Percentiles rank a stretch among this genome's conserved stretches.
These are phyloP conservation scores for Syzygium jambos DNA, from an alignment of 345 rosid species.

Conservation along the genomic window DNA sequence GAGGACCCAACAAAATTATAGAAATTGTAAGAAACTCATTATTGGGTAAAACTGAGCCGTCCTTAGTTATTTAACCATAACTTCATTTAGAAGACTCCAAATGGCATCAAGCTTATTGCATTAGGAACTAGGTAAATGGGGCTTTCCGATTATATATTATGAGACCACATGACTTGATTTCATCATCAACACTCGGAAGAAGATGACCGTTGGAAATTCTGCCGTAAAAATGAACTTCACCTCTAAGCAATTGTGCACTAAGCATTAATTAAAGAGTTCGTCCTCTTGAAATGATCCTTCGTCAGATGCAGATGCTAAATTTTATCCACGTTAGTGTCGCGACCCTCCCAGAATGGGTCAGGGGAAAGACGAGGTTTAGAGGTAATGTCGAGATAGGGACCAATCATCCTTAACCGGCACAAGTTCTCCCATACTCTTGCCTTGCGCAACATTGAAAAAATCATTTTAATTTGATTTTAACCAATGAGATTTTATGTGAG, in stretches of 20 bases:
- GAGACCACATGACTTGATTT: background rate
- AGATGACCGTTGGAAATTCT: background rate
- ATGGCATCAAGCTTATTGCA: background rate
- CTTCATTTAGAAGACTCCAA: background rate
- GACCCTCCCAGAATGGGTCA: fast-evolving
- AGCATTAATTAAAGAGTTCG: background rate
- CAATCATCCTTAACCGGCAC: too few species aligned
- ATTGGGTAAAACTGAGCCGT: background rate
- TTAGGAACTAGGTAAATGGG: background rate
- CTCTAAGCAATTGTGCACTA: background rate
- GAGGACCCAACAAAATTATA: background rate
- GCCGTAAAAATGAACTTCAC: background rate
- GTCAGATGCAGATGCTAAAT: fast-evolving
- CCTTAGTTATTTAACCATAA: background rate
- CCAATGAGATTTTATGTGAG: too few species aligned
- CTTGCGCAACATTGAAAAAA: too few species aligned
- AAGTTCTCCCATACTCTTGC: too few species aligned
- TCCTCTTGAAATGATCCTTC: background rate
- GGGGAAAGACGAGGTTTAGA: background rate
- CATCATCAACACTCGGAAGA: background rate
- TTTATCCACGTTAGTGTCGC: background rate
- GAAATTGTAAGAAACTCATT: background rate
- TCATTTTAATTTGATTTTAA: too few species aligned
- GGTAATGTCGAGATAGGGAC: background rate
- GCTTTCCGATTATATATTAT: background rate